These are phyloP conservation scores for Ceratobasidium sp. DNA, from an alignment of 1,284 basidiomycete genomes.

Conservation along the genomic window DNA sequence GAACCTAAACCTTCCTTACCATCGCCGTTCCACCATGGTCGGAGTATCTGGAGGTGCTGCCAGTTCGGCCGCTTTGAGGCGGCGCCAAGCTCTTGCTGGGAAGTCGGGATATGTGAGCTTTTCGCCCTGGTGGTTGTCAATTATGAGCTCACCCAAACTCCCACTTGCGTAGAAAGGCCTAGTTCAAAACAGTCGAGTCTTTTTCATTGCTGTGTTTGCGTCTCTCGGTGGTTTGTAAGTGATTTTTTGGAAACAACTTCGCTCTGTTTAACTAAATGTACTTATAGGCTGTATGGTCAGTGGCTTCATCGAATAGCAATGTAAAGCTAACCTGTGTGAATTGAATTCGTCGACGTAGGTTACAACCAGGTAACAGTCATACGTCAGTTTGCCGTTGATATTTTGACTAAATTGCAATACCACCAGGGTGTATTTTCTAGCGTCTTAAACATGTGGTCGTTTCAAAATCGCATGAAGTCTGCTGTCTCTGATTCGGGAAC, in stretches of 20 bases:
- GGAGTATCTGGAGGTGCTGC: conserved; percentile 36
- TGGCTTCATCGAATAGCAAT: conserved; percentile 29
- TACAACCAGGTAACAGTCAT: conserved; percentile 62
- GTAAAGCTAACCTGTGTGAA: background rate
- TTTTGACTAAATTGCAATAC: background rate
- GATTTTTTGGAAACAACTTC: background rate
- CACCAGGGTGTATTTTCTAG: conserved; percentile 73
- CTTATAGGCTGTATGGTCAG: conserved; percentile 60
- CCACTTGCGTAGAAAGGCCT: conserved; percentile 58
- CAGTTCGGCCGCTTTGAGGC: conserved; percentile 50
- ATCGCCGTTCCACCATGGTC: conserved; percentile 32
- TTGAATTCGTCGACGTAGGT: conserved; percentile 50
- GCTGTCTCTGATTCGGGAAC: conserved; percentile 58
- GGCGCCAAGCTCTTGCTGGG: conserved; percentile 63
- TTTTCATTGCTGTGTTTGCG: conserved; percentile 71
- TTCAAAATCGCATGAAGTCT: conserved; percentile 60
- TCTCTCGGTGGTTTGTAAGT: conserved; percentile 72
- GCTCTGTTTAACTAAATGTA: conserved; percentile 26
- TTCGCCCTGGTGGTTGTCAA: no score
- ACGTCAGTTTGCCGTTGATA: conserved; percentile 18
- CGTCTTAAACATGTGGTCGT: conserved; percentile 67
- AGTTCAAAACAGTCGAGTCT: conserved; percentile 64
- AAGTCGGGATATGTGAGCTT: conserved; percentile 71
- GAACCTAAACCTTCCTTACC: background rate
- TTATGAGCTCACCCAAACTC: background rate